Base-by-base conservation (phyloP, 2,329 filamentous ascomycete species). In the Zymoseptoria pseudotritici region DNA sequence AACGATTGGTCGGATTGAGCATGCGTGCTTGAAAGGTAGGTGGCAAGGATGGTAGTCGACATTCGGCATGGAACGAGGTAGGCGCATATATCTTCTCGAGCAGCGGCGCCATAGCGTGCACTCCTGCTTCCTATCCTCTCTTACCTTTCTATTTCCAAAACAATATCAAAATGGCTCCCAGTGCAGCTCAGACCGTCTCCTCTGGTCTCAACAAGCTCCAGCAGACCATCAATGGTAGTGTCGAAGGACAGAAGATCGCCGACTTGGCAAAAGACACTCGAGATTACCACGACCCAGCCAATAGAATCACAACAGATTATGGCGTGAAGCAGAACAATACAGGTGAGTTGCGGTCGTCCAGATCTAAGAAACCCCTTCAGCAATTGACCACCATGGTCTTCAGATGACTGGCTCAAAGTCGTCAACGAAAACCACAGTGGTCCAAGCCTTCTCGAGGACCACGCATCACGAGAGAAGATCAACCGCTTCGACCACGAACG, bases 401-500 rank as follows among this genome's bases (percentile, higher is more conserved):
- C 57, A 67, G 91, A 96, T 69, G 82, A 91, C 71, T 94, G 89
- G 90, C 78, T 95, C 57, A 84, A 83, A 56, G 80, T 87, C 4
- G 81, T 78, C 24, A 85, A 77, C 42, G 79, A 85, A 2, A 81
- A 89, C 53, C 78, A 84, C 58, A 85, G 80, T 1, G 90, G 90
- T 0, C 88, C 90, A 0, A 73, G 74, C 67, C 76, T 92, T 0
- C 72, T 94, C 2, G 89, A 94, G 69, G 90, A 94, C 64, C 79
- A 82, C 9, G 86, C 89, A 67, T 85, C 76, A 0, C 80, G 89
- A 11, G 90, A 94, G 72, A 91, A 89, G 85, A 87, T 88, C 49
- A 83, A 85, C 72, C 85, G 87, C 26, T 92, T 94, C 69, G 89
- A 93, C 61, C 89, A 89, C 67, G 86, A 88, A 68, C 80, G 86